Evolutionary conservation across 2,329 filamentous ascomycete genomes (phyloP).

Genomic region (Coniochaeta sp.): DNA sequence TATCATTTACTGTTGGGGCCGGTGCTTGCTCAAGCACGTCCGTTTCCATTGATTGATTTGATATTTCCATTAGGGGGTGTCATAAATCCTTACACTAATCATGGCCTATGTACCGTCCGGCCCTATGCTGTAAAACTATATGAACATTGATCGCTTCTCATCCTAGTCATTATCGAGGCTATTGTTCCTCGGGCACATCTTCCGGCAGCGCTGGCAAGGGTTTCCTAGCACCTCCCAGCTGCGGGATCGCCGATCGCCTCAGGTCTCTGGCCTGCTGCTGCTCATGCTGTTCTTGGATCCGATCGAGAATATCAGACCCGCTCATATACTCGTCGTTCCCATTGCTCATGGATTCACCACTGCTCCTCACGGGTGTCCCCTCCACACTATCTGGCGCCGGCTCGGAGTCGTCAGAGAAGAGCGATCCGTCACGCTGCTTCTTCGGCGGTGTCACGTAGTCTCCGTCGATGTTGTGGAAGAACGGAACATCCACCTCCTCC

Average conservation of each 20-base stretch:
- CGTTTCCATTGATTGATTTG: no score
- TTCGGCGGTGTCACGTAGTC: not conserved
- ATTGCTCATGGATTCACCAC: not conserved
- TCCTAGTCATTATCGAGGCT: not conserved
- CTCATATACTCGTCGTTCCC: not conserved
- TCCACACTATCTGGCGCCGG: not conserved
- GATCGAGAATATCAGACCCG: not conserved
- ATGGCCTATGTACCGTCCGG: not conserved
- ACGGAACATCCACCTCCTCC: not conserved
- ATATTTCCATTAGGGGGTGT: not conserved
- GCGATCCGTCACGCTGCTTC: not conserved
- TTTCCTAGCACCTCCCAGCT: not conserved
- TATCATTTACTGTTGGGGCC: no score
- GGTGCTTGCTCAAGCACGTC: no score
- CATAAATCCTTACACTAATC: not conserved
- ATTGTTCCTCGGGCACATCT: not conserved
- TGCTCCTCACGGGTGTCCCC: not conserved
- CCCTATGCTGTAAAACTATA: not conserved
- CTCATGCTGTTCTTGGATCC: not conserved
- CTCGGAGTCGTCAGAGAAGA: not conserved
- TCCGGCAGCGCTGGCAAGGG: constrained; percentile 1
- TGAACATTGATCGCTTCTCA: not conserved
- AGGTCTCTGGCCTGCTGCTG: not conserved
- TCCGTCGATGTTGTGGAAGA: not conserved
- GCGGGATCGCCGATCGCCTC: not conserved